phyloP scores from a whole-genome alignment of 257 asterid species.

The Nyctanthes arbortristis region DNA sequence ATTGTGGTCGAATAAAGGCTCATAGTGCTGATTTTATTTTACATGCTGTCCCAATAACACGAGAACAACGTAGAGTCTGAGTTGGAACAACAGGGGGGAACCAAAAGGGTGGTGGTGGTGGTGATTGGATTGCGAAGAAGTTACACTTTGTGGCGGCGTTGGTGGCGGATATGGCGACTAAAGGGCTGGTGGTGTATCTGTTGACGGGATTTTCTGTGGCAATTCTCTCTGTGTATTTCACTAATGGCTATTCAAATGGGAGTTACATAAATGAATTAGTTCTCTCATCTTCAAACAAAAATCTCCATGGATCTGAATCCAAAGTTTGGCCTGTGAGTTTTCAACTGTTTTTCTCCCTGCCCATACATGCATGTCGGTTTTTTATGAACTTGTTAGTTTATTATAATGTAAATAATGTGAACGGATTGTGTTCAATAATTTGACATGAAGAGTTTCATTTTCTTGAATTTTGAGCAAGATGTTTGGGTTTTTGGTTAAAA shows the following conservation, averaged over 20 bases:
- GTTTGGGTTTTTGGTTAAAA: neutral
- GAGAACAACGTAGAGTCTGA: neutral
- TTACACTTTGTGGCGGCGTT: slow-evolving; percentile 17
- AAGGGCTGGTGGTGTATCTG: slow-evolving; percentile 50
- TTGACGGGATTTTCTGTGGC: slow-evolving; percentile 55
- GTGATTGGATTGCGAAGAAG: slow-evolving; percentile 10
- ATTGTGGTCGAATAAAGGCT: neutral
- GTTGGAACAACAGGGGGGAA: too few species aligned
- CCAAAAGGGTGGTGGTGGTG: slow-evolving; percentile 10
- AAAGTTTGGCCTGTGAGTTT: slow-evolving; percentile 79
- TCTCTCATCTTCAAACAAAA: slow-evolving; percentile 26
- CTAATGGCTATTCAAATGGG: slow-evolving; percentile 33
- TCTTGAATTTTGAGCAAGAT: neutral
- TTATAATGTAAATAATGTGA: too few species aligned
- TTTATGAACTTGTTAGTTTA: neutral
- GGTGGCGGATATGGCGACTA: slow-evolving; percentile 52
- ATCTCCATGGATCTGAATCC: slow-evolving; percentile 47
- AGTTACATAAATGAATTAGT: slow-evolving; percentile 22
- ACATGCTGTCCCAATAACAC: neutral
- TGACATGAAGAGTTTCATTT: neutral
- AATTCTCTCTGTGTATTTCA: slow-evolving; percentile 42
- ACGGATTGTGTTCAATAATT: too few species aligned
- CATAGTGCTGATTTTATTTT: neutral
- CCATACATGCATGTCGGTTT: neutral
- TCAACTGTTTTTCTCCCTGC: neutral